A percentile compares a stretch with the other conserved stretches of the same genome.
phyloP scores from a whole-genome alignment of 2,329 filamentous ascomycete genomes.

The Trichoderma sp. region DNA sequence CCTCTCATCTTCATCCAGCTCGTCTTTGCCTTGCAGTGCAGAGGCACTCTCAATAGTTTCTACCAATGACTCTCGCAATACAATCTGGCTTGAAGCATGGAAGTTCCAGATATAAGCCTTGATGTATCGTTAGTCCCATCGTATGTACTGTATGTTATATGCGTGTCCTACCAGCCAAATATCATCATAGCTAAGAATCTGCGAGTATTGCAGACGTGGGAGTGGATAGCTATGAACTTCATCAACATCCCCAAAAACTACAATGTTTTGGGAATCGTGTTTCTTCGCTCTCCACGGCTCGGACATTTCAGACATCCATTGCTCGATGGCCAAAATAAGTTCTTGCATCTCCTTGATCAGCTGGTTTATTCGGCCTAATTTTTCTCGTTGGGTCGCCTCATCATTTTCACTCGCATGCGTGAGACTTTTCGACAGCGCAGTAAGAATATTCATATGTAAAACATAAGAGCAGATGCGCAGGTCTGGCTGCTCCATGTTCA shows the following conservation, averaged over 20 bases:
- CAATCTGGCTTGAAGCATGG: not conserved
- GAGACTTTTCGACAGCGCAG: not conserved
- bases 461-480: not conserved
- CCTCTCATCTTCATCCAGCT: not conserved
- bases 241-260: not conserved
- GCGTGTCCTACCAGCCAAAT: not conserved
- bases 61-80: not conserved
- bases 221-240: not conserved
- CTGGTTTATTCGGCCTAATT: not conserved
- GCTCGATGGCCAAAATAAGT: not conserved
- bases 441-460: not conserved
- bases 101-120: not conserved
- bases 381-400: not conserved
- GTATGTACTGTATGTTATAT: not conserved
- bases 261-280: not conserved
- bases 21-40: not conserved
- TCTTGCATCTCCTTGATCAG: not conserved
- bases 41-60: not conserved
- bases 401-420: not conserved
- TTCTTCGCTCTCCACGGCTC: not conserved
- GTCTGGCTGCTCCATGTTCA: not conserved
- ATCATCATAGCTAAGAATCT: not conserved
- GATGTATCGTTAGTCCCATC: not conserved
- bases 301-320: not conserved
- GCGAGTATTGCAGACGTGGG: not conserved